Evolutionary conservation across 2,329 filamentous ascomycete species (phyloP).

Genomic region (Penicillium oxalicum): DNA sequence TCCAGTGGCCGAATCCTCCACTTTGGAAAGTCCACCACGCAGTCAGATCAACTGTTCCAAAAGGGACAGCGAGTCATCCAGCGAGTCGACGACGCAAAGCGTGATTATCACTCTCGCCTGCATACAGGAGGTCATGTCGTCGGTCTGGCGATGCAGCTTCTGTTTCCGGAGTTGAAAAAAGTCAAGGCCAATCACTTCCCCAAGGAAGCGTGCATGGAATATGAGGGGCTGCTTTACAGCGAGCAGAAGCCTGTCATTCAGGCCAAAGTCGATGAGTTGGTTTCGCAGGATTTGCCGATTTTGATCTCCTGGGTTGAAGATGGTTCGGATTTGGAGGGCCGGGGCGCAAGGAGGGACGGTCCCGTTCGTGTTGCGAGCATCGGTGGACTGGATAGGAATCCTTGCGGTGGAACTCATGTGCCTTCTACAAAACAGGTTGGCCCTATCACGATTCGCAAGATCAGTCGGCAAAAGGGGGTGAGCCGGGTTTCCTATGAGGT

Average conservation of each 20-base stretch:
- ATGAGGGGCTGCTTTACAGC: conserved; percentile 24
- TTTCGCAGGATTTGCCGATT: conserved; percentile 18
- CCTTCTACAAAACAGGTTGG: conserved; percentile 19
- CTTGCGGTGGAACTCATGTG: conserved; percentile 30
- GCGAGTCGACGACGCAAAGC: conserved; percentile 20
- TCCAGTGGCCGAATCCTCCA: conserved; percentile 21
- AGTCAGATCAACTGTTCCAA: conserved; percentile 3
- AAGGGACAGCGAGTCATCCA: conserved; percentile 18
- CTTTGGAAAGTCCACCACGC: conserved; percentile 15
- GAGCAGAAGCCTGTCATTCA: conserved; percentile 27
- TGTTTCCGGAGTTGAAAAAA: conserved; percentile 22
- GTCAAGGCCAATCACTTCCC: conserved; percentile 28
- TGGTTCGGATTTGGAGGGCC: conserved; percentile 13
- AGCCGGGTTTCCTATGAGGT: conserved; percentile 27
- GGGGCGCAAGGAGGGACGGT: conserved; percentile 14
- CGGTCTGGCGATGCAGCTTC: conserved; percentile 24
- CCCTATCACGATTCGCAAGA: conserved; percentile 23
- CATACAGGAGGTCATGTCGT: conserved; percentile 29
- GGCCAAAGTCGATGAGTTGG: conserved; percentile 23
- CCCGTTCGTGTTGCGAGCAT: conserved; percentile 24
- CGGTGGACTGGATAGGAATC: conserved; percentile 25
- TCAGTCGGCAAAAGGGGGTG: conserved; percentile 26
- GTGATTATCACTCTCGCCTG: conserved; percentile 25
- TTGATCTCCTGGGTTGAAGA: conserved; percentile 23
- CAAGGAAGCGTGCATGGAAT: conserved; percentile 24